Percentiles rank a stretch among this genome's conserved stretches.
These are phyloP conservation scores for Elsinoe necatrix DNA, from an alignment of 2,329 filamentous ascomycete genomes.

Conservation along the genomic window DNA sequence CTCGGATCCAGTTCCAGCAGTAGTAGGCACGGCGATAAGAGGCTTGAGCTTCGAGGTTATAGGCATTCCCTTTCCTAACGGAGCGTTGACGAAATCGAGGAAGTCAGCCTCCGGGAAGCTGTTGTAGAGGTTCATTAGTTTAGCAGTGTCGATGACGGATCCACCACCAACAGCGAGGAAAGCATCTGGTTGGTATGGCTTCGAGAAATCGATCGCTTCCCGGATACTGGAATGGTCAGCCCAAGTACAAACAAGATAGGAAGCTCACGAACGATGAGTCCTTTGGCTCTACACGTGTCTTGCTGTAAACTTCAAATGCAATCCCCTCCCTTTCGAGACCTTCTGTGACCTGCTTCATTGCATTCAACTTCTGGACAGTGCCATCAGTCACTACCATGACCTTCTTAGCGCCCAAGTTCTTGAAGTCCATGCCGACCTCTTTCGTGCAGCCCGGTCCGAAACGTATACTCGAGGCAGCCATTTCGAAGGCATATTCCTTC, in stretches of 20 bases:
- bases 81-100: slow-evolving; percentile 95
- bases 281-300: slow-evolving; percentile 82
- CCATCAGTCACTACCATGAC: slow-evolving; percentile 88
- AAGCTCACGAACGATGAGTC: slow-evolving; percentile 63
- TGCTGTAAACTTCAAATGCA: slow-evolving; percentile 70
- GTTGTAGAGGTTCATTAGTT: slow-evolving; percentile 95
- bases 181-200: slow-evolving; percentile 72
- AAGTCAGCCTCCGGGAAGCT: slow-evolving; percentile 88
- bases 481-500: slow-evolving; percentile 98
- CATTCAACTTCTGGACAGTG: slow-evolving; percentile 72
- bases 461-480: slow-evolving; percentile 90
- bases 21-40: slow-evolving; percentile 75
- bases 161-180: slow-evolving; percentile 88
- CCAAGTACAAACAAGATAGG: background rate
- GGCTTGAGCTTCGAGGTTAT: slow-evolving; percentile 64
- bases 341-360: slow-evolving; percentile 83
- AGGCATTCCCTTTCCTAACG: slow-evolving; percentile 73
- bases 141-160: slow-evolving; percentile 95
- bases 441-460: slow-evolving; percentile 90
- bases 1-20: slow-evolving; percentile 80
- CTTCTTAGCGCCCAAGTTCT: slow-evolving; percentile 76
- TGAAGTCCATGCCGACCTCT: slow-evolving; percentile 96
- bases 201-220: slow-evolving; percentile 80
- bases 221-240: slow-evolving; percentile 53
- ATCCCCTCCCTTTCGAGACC: slow-evolving; percentile 71